Conservation (phyloP, 2,329 filamentous ascomycete species). For the Cladophialophora immunda region DNA sequence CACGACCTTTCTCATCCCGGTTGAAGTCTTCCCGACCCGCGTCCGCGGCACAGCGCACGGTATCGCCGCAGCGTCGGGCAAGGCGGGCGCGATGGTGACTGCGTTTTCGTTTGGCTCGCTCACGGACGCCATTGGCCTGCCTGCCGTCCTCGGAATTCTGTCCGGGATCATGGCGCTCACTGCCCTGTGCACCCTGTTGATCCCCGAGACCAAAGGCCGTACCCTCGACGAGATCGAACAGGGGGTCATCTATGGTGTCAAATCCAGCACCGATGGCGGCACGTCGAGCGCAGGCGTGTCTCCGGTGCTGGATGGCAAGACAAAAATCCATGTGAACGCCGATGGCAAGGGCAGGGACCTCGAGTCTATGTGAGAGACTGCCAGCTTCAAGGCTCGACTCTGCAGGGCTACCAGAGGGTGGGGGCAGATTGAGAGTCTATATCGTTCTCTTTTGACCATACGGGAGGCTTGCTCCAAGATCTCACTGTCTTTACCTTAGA, state of each 20-base stretch:
- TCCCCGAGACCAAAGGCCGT: constrained; percentile 44
- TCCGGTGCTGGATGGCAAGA: constrained; percentile 7
- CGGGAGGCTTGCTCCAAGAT: not conserved
- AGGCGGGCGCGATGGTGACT: constrained; percentile 61
- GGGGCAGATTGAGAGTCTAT: not conserved
- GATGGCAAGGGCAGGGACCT: constrained; percentile 10
- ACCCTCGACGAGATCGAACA: constrained; percentile 42
- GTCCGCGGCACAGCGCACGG: constrained; percentile 71
- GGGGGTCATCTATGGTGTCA: constrained; percentile 25
- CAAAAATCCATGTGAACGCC: constrained; percentile 1
- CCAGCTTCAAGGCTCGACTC: not conserved
- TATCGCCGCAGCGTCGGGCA: constrained; percentile 68
- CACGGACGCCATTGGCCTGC: constrained; percentile 39
- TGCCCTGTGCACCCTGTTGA: constrained; percentile 39
- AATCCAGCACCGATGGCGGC: not conserved
- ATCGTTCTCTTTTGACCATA: not conserved
- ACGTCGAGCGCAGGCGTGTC: not conserved
- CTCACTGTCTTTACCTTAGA: constrained; percentile 5
- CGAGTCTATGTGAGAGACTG: not conserved
- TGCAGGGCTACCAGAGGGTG: not conserved
- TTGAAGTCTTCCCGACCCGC: constrained; percentile 70
- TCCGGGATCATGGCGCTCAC: constrained; percentile 42
- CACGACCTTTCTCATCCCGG: constrained; percentile 70
- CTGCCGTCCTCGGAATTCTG: constrained; percentile 40
- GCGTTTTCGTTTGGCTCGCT: constrained; percentile 41